A percentile compares a stretch with the other conserved stretches of the same genome.
Evolutionary conservation across 768 basidiomycete genomes (phyloP).

Genomic region (Pleurotus giganteus): DNA sequence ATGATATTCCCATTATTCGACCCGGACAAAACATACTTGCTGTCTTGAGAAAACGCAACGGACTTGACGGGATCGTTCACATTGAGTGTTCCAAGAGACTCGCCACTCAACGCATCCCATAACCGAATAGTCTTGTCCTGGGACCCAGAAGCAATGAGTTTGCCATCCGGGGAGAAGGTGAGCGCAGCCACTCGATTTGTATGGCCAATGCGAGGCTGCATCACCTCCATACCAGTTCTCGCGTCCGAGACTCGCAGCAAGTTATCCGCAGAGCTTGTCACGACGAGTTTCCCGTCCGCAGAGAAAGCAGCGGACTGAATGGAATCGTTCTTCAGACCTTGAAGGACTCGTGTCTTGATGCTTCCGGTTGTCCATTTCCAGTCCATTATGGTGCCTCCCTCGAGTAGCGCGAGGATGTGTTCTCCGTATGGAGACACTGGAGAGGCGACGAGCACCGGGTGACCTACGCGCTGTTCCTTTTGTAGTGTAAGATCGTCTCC

Average conservation of each 20-base stretch:
- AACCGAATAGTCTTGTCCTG: background rate
- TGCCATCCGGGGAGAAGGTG: slow-evolving; percentile 1
- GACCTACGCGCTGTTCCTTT: background rate
- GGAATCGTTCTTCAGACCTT: background rate
- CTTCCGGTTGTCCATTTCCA: background rate
- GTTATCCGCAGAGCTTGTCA: background rate
- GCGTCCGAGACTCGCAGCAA: background rate
- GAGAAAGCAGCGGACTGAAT: background rate
- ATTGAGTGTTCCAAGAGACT: background rate
- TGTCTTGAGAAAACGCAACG: slow-evolving; percentile 1
- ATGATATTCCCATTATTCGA: background rate
- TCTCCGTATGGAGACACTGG: background rate
- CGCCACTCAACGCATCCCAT: background rate
- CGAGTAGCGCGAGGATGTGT: background rate
- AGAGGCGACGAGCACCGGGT: background rate
- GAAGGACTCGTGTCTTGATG: background rate
- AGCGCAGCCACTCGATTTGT: background rate
- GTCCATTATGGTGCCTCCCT: background rate
- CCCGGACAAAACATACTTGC: background rate
- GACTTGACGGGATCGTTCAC: background rate
- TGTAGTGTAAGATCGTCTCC: background rate
- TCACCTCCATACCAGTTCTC: background rate
- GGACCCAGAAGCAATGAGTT: background rate
- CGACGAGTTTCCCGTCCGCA: background rate
- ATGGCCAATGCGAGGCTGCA: background rate